Evolutionary conservation across 257 asterid species (phyloP).

Genomic region (Vinca minor): DNA sequence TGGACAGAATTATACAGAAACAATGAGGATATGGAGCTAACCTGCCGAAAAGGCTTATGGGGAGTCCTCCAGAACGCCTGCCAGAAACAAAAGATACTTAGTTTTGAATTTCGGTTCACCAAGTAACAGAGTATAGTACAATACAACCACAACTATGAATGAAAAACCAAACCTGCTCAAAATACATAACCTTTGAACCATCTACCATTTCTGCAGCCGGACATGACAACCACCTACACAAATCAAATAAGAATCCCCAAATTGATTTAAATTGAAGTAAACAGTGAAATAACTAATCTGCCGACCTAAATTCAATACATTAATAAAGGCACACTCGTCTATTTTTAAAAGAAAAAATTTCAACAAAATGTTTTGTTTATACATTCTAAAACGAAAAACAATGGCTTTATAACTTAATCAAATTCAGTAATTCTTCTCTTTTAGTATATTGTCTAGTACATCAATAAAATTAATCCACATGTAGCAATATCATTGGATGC

Average conservation of each 20-base stretch:
- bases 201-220: slow-evolving; percentile 97
- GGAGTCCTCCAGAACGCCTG: slow-evolving; percentile 99
- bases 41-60: slow-evolving; percentile 92
- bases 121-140: background rate
- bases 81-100: slow-evolving; percentile 10
- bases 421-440: background rate
- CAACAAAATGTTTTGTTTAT: no score
- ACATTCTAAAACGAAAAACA: background rate
- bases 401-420: background rate
- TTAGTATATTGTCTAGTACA: no score
- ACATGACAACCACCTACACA: slow-evolving; percentile 87
- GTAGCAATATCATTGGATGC: no score
- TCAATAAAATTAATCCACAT: no score
- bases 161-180: no score
- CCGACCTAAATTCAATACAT: background rate
- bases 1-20: background rate
- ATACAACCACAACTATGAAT: slow-evolving; percentile 5
- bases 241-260: slow-evolving; percentile 1
- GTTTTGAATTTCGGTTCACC: background rate
- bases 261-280: background rate
- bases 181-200: slow-evolving; percentile 89
- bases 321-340: background rate
- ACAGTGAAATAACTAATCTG: background rate
- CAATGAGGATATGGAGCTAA: slow-evolving; percentile 16
- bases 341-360: background rate